Evolutionary conservation across 2,329 filamentous ascomycete species (phyloP).

Genomic region (Phoma sp.): DNA sequence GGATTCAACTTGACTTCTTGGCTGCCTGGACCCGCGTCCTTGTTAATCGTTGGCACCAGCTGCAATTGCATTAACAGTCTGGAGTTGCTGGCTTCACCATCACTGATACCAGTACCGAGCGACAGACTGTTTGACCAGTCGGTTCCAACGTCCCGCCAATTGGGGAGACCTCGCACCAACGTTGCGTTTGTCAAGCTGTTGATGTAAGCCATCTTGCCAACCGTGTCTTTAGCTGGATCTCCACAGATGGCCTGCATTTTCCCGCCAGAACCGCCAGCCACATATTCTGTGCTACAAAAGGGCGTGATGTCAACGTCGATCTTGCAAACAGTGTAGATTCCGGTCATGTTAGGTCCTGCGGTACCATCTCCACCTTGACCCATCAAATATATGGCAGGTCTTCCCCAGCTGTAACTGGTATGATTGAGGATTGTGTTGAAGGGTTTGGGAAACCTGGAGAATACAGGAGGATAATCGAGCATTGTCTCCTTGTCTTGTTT

Average conservation of each 20-base stretch:
- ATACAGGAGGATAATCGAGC: conserved; percentile 53
- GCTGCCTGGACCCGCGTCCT: conserved; percentile 18
- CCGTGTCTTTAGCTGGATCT: conserved; percentile 44
- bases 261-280: conserved; percentile 60
- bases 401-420: conserved; percentile 43
- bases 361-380: conserved; percentile 43
- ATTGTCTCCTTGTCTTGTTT: conserved; percentile 61
- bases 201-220: conserved; percentile 64
- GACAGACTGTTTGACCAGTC: conserved; percentile 55
- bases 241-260: conserved; percentile 69
- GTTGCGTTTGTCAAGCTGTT: conserved; percentile 62
- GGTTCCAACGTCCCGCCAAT: conserved; percentile 55
- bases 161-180: conserved; percentile 55
- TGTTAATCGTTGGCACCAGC: conserved; percentile 32
- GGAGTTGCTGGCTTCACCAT: conserved; percentile 54
- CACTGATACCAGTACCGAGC: conserved; percentile 53
- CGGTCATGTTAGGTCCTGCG: conserved; percentile 28
- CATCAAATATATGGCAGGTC: conserved; percentile 71
- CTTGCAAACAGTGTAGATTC: conserved; percentile 70
- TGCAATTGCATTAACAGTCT: conserved; percentile 56
- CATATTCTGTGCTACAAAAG: conserved; percentile 68
- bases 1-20: conserved; percentile 54
- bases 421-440: conserved; percentile 67
- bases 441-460: conserved; percentile 60
- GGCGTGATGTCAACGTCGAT: conserved; percentile 69